These are phyloP conservation scores for Dipodascus albidus DNA, from an alignment of 805 yeast species.

Conservation along the genomic window DNA sequence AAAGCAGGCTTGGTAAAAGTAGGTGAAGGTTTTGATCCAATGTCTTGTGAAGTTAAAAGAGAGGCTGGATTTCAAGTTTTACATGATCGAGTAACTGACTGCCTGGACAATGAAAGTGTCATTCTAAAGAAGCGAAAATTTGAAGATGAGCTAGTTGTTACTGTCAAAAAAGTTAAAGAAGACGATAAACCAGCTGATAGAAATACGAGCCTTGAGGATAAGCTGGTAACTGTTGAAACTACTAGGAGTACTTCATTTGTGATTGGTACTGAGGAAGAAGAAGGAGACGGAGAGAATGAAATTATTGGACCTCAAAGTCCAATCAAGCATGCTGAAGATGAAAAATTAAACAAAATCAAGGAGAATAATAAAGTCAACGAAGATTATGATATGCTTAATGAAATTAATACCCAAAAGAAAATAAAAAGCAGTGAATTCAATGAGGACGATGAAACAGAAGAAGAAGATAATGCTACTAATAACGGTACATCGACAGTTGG, in stretches of 20 bases:
- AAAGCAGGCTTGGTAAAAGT: neutral
- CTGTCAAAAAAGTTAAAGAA: neutral
- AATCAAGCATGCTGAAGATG: neutral
- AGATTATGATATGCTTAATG: neutral
- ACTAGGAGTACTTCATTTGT: neutral
- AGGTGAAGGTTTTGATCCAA: neutral
- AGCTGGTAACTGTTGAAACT: neutral
- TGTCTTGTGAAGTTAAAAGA: neutral
- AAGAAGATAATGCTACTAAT: neutral
- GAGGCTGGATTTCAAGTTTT: neutral
- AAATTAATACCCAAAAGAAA: neutral
- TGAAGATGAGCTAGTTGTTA: neutral
- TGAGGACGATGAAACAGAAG: neutral
- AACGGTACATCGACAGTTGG: neutral
- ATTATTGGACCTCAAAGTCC: neutral
- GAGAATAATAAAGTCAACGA: neutral
- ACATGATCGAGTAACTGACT: neutral
- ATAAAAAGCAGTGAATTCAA: neutral
- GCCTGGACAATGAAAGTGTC: neutral
- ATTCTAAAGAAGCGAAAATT: neutral
- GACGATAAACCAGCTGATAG: neutral
- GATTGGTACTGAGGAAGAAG: neutral
- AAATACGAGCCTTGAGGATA: neutral
- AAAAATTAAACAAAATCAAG: neutral
- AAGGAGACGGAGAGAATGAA: slow-evolving; percentile 1